Conservation (phyloP, 192 early-diverging fungal species). For the Glomus cerebriforme region DNA sequence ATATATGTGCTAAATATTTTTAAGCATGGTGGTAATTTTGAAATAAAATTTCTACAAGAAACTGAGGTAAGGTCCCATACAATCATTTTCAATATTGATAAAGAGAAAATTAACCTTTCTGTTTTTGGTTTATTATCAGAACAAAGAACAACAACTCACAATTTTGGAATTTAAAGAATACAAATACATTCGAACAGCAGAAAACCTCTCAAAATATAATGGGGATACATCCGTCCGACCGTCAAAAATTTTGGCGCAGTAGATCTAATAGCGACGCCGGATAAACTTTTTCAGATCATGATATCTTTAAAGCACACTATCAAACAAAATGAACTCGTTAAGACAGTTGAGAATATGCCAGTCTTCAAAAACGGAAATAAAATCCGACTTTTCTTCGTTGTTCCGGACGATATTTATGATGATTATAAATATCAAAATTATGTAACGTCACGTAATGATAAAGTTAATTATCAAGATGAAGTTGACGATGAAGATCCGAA, state of each 20-base stretch:
- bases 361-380: neutral
- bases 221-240: neutral
- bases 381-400: neutral
- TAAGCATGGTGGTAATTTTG: too few relatives aligned
- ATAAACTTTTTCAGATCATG: neutral
- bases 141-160: too few relatives aligned
- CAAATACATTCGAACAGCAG: too few relatives aligned
- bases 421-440: neutral
- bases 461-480: slow-evolving; percentile 8
- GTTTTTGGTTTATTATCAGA: too few relatives aligned
- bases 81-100: too few relatives aligned
- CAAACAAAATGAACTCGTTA: neutral
- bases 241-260: neutral
- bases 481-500: neutral
- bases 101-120: too few relatives aligned
- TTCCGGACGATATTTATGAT: slow-evolving; percentile 12
- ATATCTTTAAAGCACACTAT: neutral
- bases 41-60: too few relatives aligned
- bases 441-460: neutral
- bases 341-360: slow-evolving; percentile 3
- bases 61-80: too few relatives aligned
- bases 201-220: neutral
- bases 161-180: too few relatives aligned
- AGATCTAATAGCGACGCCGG: neutral
- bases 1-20: slow-evolving; percentile 29